phyloP scores from a whole-genome alignment of 2,329 filamentous ascomycete genomes.

The Aspergillus oerlinghausenensis region DNA sequence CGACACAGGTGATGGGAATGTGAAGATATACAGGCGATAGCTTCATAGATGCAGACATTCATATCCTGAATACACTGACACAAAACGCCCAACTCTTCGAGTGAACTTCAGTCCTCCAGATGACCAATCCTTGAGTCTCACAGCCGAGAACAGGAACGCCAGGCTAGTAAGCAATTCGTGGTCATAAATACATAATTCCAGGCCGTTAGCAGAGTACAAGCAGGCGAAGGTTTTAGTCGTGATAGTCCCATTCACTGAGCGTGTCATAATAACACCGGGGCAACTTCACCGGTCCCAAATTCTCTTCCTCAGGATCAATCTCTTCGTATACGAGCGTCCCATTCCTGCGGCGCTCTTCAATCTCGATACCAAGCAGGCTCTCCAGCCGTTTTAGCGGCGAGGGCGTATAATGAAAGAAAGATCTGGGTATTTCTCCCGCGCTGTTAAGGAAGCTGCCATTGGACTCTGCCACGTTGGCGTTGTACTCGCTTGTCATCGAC shows the following conservation, averaged over 20 bases:
- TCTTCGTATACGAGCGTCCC: background rate
- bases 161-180: background rate
- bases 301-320: background rate
- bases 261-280: background rate
- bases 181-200: background rate
- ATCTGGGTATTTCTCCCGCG: background rate
- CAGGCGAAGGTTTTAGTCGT: background rate
- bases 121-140: background rate
- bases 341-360: slow-evolving; percentile 11
- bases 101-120: background rate
- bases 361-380: slow-evolving; percentile 17
- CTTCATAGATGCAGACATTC: background rate
- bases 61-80: background rate
- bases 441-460: background rate
- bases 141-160: background rate
- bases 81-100: background rate
- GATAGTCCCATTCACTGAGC: background rate
- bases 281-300: background rate
- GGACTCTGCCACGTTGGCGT: background rate
- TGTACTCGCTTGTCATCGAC: background rate
- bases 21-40: background rate
- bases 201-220: background rate
- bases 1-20: background rate
- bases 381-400: slow-evolving; percentile 9
- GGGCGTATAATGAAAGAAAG: slow-evolving; percentile 2